Base-by-base conservation (phyloP, 140 eudicot species). In the Ambrosia hybrid region DNA sequence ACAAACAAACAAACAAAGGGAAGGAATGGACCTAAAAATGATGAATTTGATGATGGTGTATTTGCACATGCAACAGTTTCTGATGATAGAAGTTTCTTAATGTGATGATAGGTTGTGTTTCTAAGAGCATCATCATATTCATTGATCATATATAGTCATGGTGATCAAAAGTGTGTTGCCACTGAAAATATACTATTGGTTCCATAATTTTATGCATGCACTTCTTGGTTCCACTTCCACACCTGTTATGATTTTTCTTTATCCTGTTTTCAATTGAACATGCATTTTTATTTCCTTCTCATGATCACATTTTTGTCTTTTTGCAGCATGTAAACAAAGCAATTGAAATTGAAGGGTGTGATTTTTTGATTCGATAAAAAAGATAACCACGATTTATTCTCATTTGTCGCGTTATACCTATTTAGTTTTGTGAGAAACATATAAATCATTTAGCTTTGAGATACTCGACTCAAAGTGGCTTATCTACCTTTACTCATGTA, bases 71-170 rank as follows among this genome's bases (percentile, higher is more conserved):
- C 70, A 61, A 73, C 51, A 5, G 38, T 46, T 10, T 36, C 67
- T 76, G 80, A 75, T 75, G 59, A 26, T 21, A 49, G 80, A 76
- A 76, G 75, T 30, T 76, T 76, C 80, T 33, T 2, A 62, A 12
- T 48, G 61, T 68, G 75, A 79, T 74, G 9, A 68, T 41, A 51
- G 80, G 83, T 30, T 68, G 68, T 59, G 71, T 73, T 66, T 73
- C 70, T 39, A 62, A 39, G 36, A 62, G 66, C 65, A 53, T 52
- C 68, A 69, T 7, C 67, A 76, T 64, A 41, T 51, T 63, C 13
- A 78, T 78, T 39, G 61, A 64, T 43, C 14, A 78, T 71, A 59
- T 49, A 63, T 34, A 68, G 71, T 68, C 71, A 76, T 76, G 75
- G 65, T 52, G 64, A 68, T 59, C 63, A 76, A 70, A 73, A 68